A percentile compares a stretch with the other conserved stretches of the same genome.
phyloP scores from a whole-genome alignment of 2,329 filamentous ascomycete species.

The Kalaharituber pfeilii region DNA sequence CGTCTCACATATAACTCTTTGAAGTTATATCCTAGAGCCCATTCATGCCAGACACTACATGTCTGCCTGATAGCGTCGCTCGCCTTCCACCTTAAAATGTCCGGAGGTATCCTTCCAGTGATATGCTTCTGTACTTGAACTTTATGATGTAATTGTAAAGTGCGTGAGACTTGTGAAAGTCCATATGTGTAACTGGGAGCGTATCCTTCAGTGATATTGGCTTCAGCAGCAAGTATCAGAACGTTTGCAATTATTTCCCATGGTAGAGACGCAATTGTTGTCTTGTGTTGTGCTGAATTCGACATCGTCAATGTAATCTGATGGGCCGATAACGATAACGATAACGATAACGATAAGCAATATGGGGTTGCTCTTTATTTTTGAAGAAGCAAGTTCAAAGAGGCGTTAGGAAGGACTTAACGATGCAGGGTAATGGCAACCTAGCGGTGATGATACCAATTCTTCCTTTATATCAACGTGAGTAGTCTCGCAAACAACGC shows the following conservation, averaged over 20 bases:
- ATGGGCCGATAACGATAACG: neutral
- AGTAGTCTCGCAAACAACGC: too few relatives aligned
- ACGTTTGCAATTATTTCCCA: constrained; percentile 37
- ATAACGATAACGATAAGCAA: neutral
- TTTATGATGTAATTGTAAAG: constrained; percentile 26
- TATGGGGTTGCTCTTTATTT: neutral
- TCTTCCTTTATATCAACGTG: too few relatives aligned
- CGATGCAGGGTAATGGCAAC: neutral
- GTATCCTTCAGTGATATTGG: constrained; percentile 33
- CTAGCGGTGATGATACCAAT: neutral
- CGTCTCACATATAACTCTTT: constrained; percentile 35
- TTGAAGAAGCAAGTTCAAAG: neutral
- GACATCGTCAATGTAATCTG: neutral
- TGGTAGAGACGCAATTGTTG: constrained; percentile 33
- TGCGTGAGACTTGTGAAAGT: constrained; percentile 33
- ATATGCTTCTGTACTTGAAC: constrained; percentile 33
- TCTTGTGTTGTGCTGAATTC: neutral
- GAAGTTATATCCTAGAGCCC: constrained; percentile 36
- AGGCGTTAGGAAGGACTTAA: neutral
- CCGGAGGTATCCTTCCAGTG: constrained; percentile 34
- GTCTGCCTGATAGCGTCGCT: constrained; percentile 34
- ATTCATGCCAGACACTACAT: constrained; percentile 36
- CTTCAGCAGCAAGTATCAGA: constrained; percentile 32
- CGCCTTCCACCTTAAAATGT: constrained; percentile 36
- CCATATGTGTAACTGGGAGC: constrained; percentile 35